Evolutionary conservation across 176 grass and related monocot species (phyloP).

Genomic region (Carex littledalei): DNA sequence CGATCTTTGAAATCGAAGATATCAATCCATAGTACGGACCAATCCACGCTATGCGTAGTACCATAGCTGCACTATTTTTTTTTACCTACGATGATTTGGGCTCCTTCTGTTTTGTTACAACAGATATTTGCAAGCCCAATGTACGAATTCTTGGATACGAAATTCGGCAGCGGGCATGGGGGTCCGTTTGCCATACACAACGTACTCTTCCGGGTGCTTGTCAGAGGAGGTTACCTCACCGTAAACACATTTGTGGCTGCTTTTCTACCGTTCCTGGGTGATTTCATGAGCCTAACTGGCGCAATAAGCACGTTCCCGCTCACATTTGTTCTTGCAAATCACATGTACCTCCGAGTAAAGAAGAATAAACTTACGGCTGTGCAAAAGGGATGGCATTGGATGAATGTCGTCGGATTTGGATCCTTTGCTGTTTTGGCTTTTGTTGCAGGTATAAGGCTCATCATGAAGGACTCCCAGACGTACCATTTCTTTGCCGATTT

Average conservation of each 20-base stretch:
- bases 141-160: constrained; percentile 93
- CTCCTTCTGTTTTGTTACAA: not conserved
- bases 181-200: constrained; percentile 69
- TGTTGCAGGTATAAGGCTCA: constrained; percentile 68
- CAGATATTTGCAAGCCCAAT: constrained; percentile 98
- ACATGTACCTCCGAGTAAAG: constrained; percentile 87
- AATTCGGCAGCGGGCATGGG: constrained; percentile 53
- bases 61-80: not conserved
- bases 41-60: no score
- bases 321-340: constrained; percentile 90
- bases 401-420: constrained; percentile 74
- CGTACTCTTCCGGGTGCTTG: constrained; percentile 52
- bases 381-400: constrained; percentile 83
- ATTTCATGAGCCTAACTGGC: constrained; percentile 95
- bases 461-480: constrained; percentile 66
- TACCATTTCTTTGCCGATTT: constrained; percentile 94
- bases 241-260: constrained; percentile 87
- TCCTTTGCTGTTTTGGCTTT: constrained; percentile 46
- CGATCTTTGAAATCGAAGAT: no score
- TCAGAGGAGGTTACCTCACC: constrained; percentile 79
- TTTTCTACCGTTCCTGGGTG: constrained; percentile 70
- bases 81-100: not conserved
- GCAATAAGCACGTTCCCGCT: constrained; percentile 90
- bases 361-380: constrained; percentile 42
- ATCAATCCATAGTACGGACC: no score